These are phyloP conservation scores for Nemania diffusa DNA, from an alignment of 2,329 filamentous ascomycete species.

Conservation along the genomic window DNA sequence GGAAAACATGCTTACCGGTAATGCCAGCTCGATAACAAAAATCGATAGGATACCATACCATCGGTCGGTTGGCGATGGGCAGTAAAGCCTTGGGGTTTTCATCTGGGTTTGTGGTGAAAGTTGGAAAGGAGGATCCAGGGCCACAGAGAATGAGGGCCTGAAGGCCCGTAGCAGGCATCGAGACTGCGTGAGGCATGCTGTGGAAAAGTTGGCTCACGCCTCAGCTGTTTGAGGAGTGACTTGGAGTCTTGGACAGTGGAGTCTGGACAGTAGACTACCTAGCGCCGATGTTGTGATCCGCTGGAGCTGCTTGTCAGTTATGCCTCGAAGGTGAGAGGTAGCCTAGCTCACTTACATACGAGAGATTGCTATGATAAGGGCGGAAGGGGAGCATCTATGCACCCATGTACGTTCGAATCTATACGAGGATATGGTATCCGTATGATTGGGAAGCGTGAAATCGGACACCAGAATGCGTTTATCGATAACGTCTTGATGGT, in stretches of 20 bases:
- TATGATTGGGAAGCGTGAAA: slow-evolving; percentile 8
- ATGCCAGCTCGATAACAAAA: slow-evolving; percentile 86
- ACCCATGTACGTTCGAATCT: not conserved
- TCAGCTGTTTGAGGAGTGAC: not conserved
- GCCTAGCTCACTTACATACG: not conserved
- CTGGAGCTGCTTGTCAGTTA: not conserved
- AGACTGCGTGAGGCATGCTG: slow-evolving; percentile 78
- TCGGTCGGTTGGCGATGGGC: slow-evolving; percentile 84
- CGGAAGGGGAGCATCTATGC: not conserved
- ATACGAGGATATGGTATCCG: not conserved
- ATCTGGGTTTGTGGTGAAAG: slow-evolving; percentile 82
- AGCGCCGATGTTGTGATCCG: not conserved
- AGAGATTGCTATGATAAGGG: not conserved
- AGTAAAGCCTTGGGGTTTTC: slow-evolving; percentile 85
- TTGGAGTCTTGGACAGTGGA: not conserved
- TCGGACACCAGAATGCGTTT: not conserved
- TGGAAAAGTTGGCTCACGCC: not conserved
- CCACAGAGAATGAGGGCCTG: slow-evolving; percentile 87
- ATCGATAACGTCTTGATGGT: slow-evolving; percentile 31
- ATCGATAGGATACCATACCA: slow-evolving; percentile 90
- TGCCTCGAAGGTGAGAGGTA: not conserved
- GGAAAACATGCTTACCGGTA: slow-evolving; percentile 66
- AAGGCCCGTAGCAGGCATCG: slow-evolving; percentile 78
- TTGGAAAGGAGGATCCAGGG: slow-evolving; percentile 82
- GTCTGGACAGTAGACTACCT: too few species aligned